Percentiles rank a stretch among this genome's conserved stretches.
These are phyloP conservation scores for Podila horticola DNA, from an alignment of 192 early-diverging fungal species.

Conservation along the genomic window DNA sequence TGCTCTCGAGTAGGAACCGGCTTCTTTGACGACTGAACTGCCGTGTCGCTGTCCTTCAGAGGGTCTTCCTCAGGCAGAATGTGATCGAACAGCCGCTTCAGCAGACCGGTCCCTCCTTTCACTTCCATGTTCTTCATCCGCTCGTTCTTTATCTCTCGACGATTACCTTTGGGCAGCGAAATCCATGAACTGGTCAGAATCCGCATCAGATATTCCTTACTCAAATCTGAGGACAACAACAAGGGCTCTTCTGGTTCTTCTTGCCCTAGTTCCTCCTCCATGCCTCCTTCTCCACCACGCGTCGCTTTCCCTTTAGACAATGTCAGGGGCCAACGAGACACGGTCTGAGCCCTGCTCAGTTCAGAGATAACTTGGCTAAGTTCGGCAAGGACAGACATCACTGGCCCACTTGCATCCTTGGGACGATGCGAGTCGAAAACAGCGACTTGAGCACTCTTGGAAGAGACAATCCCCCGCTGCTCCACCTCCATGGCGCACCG, in stretches of 20 bases:
- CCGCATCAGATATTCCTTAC: constrained; percentile 17
- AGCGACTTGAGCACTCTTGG: neutral
- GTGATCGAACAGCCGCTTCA: constrained; percentile 38
- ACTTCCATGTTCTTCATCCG: constrained; percentile 9
- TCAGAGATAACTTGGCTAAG: constrained; percentile 13
- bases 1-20: neutral
- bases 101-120: constrained; percentile 37
- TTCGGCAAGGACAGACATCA: constrained; percentile 20
- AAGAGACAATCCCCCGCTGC: neutral
- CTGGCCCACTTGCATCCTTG: neutral
- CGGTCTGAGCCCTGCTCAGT: neutral
- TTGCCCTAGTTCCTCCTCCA: neutral
- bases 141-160: neutral
- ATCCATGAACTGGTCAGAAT: constrained; percentile 31
- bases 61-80: neutral
- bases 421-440: neutral
- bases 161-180: neutral
- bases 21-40: neutral
- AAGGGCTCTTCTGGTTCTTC: neutral
- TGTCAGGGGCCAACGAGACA: neutral
- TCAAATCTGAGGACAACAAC: neutral
- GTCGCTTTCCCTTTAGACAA: neutral
- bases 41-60: neutral
- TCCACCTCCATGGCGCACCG: constrained; percentile 33
- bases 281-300: neutral